phyloP scores from a whole-genome alignment of 2,329 filamentous ascomycete genomes.

The Huntiella savannae region DNA sequence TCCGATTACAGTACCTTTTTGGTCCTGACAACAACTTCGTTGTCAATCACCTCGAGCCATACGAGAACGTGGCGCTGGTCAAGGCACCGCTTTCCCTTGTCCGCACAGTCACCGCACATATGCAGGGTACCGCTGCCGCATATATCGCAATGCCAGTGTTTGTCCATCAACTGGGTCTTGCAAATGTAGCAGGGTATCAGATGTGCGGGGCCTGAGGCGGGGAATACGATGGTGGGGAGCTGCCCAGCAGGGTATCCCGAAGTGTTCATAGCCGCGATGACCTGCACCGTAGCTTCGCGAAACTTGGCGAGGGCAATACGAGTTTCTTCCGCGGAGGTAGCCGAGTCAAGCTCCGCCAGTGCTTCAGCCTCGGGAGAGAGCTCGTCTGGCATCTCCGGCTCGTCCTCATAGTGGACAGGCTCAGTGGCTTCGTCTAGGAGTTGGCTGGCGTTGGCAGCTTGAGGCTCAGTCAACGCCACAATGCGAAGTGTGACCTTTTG shows the following conservation, averaged over 20 bases:
- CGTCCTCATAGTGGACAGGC: too few relatives aligned
- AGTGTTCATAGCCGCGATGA: too few relatives aligned
- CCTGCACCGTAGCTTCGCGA: too few relatives aligned
- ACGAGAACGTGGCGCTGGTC: slow-evolving; percentile 49
- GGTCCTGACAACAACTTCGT: not conserved
- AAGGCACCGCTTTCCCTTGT: slow-evolving; percentile 56
- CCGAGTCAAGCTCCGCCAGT: not conserved
- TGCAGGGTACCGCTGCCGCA: slow-evolving; percentile 93
- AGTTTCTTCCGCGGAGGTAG: too few relatives aligned
- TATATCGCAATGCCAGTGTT: slow-evolving; percentile 85
- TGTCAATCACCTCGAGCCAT: not conserved
- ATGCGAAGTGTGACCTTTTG: slow-evolving; percentile 83
- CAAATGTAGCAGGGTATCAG: slow-evolving; percentile 92
- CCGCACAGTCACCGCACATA: slow-evolving; percentile 65
- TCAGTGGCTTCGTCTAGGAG: too few relatives aligned
- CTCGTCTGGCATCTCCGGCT: not conserved
- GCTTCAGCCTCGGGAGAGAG: not conserved
- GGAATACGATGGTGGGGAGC: slow-evolving; percentile 12
- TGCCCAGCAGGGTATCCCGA: not conserved
- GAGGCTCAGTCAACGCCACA: slow-evolving; percentile 18
- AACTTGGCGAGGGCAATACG: too few relatives aligned
- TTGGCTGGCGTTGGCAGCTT: too few relatives aligned
- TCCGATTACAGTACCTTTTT: too few relatives aligned
- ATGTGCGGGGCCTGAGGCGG: slow-evolving; percentile 29
- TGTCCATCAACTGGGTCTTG: slow-evolving; percentile 54